Percentiles rank a stretch among this genome's conserved stretches.
phyloP scores from a whole-genome alignment of 306 rosid genomes.

The Acacia confusa region DNA sequence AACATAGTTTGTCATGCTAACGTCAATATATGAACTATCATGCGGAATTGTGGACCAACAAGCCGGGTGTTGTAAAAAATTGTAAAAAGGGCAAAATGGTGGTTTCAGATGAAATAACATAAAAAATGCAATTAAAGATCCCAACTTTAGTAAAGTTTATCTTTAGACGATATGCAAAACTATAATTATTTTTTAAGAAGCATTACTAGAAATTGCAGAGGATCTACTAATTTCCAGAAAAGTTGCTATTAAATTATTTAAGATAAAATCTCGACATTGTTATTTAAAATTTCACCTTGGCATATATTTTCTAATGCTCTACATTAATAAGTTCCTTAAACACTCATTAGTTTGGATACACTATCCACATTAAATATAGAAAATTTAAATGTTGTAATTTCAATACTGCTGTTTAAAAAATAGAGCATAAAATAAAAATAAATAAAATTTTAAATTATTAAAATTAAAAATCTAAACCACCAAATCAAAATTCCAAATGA shows the following conservation, averaged over 20 bases:
- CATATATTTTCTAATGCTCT: not conserved
- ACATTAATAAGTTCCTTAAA: not conserved
- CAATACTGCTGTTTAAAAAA: not conserved
- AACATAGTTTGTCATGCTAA: not conserved
- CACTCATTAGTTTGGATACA: not conserved
- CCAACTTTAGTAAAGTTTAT: not conserved
- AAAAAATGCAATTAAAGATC: not conserved
- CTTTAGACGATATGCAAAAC: not conserved
- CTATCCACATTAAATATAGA: not conserved
- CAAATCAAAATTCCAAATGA: not conserved
- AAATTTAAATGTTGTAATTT: not conserved
- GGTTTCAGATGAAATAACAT: not conserved
- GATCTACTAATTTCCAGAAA: not conserved
- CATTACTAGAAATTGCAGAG: not conserved
- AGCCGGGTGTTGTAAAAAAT: too few relatives aligned
- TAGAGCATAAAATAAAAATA: not conserved
- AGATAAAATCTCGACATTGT: too few relatives aligned
- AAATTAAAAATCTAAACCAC: not conserved
- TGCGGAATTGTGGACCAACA: not conserved
- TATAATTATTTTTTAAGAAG: not conserved
- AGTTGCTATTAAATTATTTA: not conserved
- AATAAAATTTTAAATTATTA: not conserved
- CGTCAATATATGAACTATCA: not conserved
- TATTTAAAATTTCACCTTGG: too few relatives aligned
- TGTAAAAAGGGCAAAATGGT: not conserved